Conservation (phyloP, 208 protist species). For the Acanthamoeba royreba region DNA sequence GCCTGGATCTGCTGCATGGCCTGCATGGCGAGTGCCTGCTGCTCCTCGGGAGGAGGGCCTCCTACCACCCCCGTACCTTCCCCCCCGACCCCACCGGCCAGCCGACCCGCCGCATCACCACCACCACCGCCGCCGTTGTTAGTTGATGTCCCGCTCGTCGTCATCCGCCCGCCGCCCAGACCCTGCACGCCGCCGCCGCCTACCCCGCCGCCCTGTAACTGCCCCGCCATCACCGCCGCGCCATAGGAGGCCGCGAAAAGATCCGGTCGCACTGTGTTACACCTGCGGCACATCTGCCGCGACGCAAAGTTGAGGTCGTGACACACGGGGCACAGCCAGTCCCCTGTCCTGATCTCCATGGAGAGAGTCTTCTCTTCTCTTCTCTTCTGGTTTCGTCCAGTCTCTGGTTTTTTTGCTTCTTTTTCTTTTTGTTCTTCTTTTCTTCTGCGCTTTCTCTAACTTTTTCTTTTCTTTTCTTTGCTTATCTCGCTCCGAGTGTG, state of each 20-base stretch:
- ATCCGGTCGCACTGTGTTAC: slow-evolving; percentile 18
- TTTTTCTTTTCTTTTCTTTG: not conserved
- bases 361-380: not conserved
- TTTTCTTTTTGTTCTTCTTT: not conserved
- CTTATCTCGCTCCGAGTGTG: too few relatives aligned
- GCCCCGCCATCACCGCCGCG: not conserved
- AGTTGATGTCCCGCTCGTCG: not conserved
- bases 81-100: not conserved
- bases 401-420: not conserved
- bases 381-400: not conserved
- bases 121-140: too few relatives aligned
- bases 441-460: too few relatives aligned
- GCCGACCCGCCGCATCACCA: not conserved
- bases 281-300: not conserved
- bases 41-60: not conserved
- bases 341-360: not conserved
- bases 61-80: not conserved
- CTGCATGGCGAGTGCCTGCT: not conserved
- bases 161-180: not conserved
- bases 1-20: slow-evolving; percentile 41
- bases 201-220: not conserved
- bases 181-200: too few relatives aligned
- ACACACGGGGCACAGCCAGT: slow-evolving; percentile 11
- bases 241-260: not conserved
- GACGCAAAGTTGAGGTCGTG: slow-evolving; percentile 23